Conservation (phyloP, 345 rosid genomes). For the Trapa incisa region DNA sequence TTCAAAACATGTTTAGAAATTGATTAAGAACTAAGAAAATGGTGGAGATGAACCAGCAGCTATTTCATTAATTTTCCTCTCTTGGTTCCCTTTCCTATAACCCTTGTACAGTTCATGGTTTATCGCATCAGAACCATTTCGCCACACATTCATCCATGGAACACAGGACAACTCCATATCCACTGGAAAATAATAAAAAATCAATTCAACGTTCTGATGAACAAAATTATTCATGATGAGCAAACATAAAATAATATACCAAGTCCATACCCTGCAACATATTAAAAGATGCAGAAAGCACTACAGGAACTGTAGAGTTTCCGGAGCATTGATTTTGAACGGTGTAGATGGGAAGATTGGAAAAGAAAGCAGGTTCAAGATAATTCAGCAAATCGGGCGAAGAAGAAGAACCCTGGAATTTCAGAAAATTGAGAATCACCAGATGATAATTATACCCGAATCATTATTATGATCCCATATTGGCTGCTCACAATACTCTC, state of each 20-base stretch:
- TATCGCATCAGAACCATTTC: conserved; percentile 46
- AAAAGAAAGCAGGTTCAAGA: conserved; percentile 54
- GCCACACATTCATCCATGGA: conserved; percentile 51
- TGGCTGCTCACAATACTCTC: too few relatives aligned
- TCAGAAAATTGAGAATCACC: conserved; percentile 7
- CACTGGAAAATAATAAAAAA: conserved; percentile 7
- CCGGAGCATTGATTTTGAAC: conserved; percentile 41
- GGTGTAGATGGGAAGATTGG: conserved; percentile 34
- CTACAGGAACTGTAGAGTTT: conserved; percentile 25
- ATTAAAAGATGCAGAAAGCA: conserved; percentile 9
- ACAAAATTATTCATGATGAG: neutral
- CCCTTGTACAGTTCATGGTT: conserved; percentile 69
- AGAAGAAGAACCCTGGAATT: conserved; percentile 56
- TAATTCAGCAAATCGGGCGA: conserved; percentile 18
- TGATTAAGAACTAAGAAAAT: conserved; percentile 3
- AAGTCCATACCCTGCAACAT: conserved; percentile 26
- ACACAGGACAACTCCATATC: conserved; percentile 41
- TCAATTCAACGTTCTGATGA: neutral
- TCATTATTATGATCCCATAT: neutral
- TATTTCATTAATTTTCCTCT: conserved; percentile 51
- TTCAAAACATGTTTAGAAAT: neutral
- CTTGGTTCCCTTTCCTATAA: conserved; percentile 49
- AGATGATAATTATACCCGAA: neutral
- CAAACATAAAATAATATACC: neutral
- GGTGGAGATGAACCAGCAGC: conserved; percentile 47